Evolutionary conservation across 2,329 filamentous ascomycete genomes (phyloP).

Genomic region (Colletotrichum euphorbiae): DNA sequence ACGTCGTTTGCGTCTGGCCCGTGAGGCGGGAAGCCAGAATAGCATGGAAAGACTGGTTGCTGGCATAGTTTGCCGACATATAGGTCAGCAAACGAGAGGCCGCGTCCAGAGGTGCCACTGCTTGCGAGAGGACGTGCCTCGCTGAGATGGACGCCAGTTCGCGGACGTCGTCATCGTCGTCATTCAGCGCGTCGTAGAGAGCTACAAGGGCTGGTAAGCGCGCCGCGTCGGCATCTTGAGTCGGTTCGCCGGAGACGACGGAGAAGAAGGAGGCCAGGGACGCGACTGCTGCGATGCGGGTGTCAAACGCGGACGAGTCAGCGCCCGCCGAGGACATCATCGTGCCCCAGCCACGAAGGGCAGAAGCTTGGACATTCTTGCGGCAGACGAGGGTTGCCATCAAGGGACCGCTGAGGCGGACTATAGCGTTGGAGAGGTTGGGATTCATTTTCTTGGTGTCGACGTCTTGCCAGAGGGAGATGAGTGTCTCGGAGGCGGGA

Average conservation of each 20-base stretch:
- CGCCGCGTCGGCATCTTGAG: conserved; percentile 44
- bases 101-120: conserved; percentile 62
- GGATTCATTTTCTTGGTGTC: conserved; percentile 57
- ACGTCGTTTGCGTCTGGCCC: conserved; percentile 44
- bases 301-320: conserved; percentile 68
- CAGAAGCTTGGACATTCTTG: conserved; percentile 36
- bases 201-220: conserved; percentile 71
- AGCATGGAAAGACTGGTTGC: conserved; percentile 51
- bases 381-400: conserved; percentile 50
- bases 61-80: conserved; percentile 53
- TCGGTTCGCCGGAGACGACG: conserved; percentile 43
- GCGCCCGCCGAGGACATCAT: conserved; percentile 54
- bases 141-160: conserved; percentile 68
- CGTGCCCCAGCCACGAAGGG: conserved; percentile 57
- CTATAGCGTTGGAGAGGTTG: conserved; percentile 60
- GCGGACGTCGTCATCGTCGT: conserved; percentile 92
- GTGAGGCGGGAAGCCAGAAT: conserved; percentile 58
- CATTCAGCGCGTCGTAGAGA: conserved; percentile 82
- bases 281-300: conserved; percentile 68
- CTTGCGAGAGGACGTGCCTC: conserved; percentile 56
- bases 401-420: conserved; percentile 60
- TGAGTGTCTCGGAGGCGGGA: conserved; percentile 49
- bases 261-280: conserved; percentile 66
- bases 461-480: conserved; percentile 55
- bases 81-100: conserved; percentile 58